Conservation (phyloP, 2,329 filamentous ascomycete species). For the Hysterium pulicare region DNA sequence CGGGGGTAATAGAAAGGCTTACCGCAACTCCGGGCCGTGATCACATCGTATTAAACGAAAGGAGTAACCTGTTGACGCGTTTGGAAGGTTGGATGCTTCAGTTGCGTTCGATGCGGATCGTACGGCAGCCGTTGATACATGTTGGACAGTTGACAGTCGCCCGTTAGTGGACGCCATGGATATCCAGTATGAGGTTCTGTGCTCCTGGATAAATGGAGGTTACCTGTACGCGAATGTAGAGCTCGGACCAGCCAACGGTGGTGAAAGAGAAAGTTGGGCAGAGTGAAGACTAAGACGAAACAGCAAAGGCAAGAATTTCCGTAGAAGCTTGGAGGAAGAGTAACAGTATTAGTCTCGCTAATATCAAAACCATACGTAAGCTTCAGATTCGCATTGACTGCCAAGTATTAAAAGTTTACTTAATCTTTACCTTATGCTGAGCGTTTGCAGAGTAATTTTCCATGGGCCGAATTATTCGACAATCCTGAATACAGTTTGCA, state of each 20-base stretch:
- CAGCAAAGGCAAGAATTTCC: neutral
- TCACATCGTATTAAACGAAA: neutral
- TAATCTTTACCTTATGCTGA: neutral
- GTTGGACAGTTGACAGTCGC: neutral
- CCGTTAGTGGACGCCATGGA: neutral
- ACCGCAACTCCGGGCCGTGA: no score
- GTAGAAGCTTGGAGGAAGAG: neutral
- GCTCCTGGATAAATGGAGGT: neutral
- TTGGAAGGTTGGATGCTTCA: no score
- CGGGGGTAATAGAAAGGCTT: no score
- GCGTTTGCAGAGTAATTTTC: neutral
- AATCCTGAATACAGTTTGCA: no score
- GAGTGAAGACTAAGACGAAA: neutral
- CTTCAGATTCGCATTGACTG: neutral
- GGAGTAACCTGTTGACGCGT: no score
- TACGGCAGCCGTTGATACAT: neutral
- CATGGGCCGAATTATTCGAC: no score
- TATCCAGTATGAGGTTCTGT: neutral
- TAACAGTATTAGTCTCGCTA: neutral
- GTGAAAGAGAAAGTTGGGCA: neutral
- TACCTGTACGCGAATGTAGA: neutral
- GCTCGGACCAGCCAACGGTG: neutral
- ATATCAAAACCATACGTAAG: neutral
- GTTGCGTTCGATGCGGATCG: neutral
- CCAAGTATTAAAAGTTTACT: neutral